A percentile compares a stretch with the other conserved stretches of the same genome.
Evolutionary conservation across 768 basidiomycete species (phyloP).

Genomic region (Termitomyces bulborhizus): DNA sequence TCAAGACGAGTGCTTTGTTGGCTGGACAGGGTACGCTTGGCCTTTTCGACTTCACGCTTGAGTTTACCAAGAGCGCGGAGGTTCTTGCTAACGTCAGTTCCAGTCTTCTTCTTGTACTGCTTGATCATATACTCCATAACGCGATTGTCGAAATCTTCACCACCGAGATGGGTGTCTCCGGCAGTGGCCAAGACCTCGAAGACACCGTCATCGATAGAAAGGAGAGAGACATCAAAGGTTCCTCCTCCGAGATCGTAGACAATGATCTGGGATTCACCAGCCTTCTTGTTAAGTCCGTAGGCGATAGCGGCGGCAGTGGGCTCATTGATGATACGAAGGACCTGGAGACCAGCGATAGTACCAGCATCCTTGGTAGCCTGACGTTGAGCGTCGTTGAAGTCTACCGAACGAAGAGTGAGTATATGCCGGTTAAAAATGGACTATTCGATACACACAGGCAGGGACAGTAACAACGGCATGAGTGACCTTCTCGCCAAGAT

Average conservation of each 20-base stretch:
- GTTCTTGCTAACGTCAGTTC: conserved; percentile 75
- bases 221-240: conserved; percentile 97
- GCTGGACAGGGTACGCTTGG: conserved; percentile 87
- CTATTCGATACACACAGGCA: conserved; percentile 55
- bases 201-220: conserved; percentile 91
- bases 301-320: conserved; percentile 97
- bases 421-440: background rate
- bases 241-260: conserved; percentile 99
- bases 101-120: conserved; percentile 88
- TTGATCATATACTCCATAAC: conserved; percentile 89
- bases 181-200: conserved; percentile 88
- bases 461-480: conserved; percentile 98
- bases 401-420: conserved; percentile 24
- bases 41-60: conserved; percentile 90
- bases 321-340: conserved; percentile 97
- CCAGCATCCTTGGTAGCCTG: conserved; percentile 99
- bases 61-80: conserved; percentile 84
- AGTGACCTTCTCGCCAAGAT: conserved; percentile 92
- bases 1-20: conserved; percentile 91
- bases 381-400: conserved; percentile 99
- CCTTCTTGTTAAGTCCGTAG: conserved; percentile 96
- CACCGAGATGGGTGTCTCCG: conserved; percentile 92
- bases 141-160: conserved; percentile 94
- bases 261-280: conserved; percentile 90
- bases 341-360: conserved; percentile 88